Percentiles rank a stretch among this genome's conserved stretches.
Evolutionary conservation across 805 yeast genomes (phyloP).

Genomic region (Metschnikowia matae): DNA sequence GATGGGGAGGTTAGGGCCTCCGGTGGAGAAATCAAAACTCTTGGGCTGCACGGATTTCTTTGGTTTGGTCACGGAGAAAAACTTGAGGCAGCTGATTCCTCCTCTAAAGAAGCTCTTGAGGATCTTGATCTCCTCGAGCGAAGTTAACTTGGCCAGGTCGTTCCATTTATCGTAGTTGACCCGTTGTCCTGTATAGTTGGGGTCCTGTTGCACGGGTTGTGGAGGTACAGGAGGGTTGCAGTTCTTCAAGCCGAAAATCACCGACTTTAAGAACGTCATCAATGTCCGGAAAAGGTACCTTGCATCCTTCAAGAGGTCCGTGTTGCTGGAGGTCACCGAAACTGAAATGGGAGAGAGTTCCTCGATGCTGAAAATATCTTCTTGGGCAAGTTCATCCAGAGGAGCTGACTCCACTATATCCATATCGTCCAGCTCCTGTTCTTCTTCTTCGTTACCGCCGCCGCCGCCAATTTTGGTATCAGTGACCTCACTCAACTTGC

Average conservation of each 20-base stretch:
- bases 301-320: conserved; percentile 82
- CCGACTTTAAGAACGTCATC: conserved; percentile 85
- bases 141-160: conserved; percentile 78
- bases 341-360: conserved; percentile 56
- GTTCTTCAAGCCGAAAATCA: conserved; percentile 80
- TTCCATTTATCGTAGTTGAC: conserved; percentile 62
- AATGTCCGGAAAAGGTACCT: conserved; percentile 82
- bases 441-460: no score
- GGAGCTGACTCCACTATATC: conserved; percentile 15
- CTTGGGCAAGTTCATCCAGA: conserved; percentile 7
- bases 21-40: conserved; percentile 56
- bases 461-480: background rate
- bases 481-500: background rate
- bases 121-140: conserved; percentile 76
- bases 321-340: conserved; percentile 37
- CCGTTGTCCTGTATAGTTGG: conserved; percentile 39
- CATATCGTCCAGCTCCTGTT: conserved; percentile 12
- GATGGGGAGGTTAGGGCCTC: conserved; percentile 80
- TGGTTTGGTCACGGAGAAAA: conserved; percentile 62
- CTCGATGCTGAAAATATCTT: conserved; percentile 32
- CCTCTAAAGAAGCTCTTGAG: conserved; percentile 77
- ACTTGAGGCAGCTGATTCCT: conserved; percentile 73
- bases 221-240: conserved; percentile 75
- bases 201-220: conserved; percentile 39
- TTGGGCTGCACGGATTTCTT: conserved; percentile 29